Evolutionary conservation across 2,329 filamentous ascomycete genomes (phyloP).

Genomic region (Sarocladium brachiariae): DNA sequence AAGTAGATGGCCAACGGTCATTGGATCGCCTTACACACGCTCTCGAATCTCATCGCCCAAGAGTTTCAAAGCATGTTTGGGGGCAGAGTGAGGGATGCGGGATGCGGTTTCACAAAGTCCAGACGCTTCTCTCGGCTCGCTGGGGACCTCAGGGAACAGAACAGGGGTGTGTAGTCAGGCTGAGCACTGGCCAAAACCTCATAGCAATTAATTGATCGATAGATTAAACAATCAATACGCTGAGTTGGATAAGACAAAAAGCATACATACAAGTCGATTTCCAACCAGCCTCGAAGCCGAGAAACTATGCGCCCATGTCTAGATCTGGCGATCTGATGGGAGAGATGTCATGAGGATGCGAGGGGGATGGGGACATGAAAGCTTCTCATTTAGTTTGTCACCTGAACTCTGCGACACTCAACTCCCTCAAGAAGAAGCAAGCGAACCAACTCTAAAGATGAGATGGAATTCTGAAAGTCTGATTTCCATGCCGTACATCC

Average conservation of each 20-base stretch:
- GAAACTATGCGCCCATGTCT: too few relatives aligned
- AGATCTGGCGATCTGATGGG: too few relatives aligned
- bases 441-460: background rate
- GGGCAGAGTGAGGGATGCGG: background rate
- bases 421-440: background rate
- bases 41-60: background rate
- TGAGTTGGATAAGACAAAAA: background rate
- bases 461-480: background rate
- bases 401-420: background rate
- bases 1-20: background rate
- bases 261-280: too few relatives aligned
- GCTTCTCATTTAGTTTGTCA: background rate
- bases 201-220: background rate
- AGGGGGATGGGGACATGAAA: background rate
- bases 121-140: background rate
- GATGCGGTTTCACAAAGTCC: background rate
- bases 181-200: background rate
- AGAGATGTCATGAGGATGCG: too few relatives aligned
- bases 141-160: background rate
- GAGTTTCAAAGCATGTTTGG: conserved; percentile 9
- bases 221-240: background rate
- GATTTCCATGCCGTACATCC: background rate
- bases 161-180: too few relatives aligned
- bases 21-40: conserved; percentile 3
- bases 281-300: background rate